These are phyloP conservation scores for Ilyonectria destructans DNA, from an alignment of 2,329 filamentous ascomycete species.

Conservation along the genomic window DNA sequence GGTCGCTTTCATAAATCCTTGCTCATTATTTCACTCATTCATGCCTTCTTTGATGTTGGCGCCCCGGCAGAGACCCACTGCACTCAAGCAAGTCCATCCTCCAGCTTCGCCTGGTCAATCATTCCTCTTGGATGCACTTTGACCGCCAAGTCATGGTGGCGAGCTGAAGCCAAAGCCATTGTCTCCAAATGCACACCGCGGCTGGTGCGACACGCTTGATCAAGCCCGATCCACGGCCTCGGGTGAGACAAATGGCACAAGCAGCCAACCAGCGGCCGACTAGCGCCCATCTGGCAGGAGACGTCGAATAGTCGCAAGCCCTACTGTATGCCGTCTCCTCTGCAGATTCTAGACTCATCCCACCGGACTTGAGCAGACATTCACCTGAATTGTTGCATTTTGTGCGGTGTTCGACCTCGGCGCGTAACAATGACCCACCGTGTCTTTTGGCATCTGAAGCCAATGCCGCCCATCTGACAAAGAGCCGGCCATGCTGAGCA, in stretches of 20 bases:
- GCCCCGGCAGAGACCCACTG: not conserved
- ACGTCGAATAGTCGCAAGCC: constrained; percentile 5
- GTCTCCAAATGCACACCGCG: not conserved
- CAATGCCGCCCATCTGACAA: not conserved
- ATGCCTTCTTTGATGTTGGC: constrained; percentile 8
- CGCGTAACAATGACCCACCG: not conserved
- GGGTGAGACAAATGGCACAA: constrained; percentile 21
- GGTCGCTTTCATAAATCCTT: constrained; percentile 10
- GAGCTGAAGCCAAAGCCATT: constrained; percentile 14
- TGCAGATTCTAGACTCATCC: constrained; percentile 19
- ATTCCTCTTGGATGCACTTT: not conserved
- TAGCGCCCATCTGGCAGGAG: constrained; percentile 19
- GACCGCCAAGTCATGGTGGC: not conserved
- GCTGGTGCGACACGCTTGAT: not conserved
- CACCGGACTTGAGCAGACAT: not conserved
- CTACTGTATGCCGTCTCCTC: not conserved
- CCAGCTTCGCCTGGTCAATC: not conserved
- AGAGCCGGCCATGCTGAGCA: not conserved
- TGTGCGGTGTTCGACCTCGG: not conserved
- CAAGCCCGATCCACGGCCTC: constrained; percentile 11
- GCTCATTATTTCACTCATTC: constrained; percentile 15
- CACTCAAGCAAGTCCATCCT: not conserved
- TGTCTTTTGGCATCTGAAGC: not conserved
- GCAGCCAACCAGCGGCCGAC: constrained; percentile 7
- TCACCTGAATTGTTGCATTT: constrained; percentile 23